Conservation (phyloP, 2,329 filamentous ascomycete genomes). For the Ascocoryne sarcoides region DNA sequence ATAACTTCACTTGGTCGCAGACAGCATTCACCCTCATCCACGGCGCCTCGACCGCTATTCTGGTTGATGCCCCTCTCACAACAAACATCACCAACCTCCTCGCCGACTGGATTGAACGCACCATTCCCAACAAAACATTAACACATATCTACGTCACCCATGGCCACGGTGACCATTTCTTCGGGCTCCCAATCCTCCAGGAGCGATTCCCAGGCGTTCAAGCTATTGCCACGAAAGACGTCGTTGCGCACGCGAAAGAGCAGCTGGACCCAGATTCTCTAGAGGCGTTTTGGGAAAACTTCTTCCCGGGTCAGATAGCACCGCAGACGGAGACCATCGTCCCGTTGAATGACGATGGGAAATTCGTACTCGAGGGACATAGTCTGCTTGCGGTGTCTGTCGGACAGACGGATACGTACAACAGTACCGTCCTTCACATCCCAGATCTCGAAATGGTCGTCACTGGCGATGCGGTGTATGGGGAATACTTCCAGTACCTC, state of each 20-base stretch:
- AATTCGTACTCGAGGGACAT: slow-evolving; percentile 1
- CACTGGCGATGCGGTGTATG: slow-evolving; percentile 31
- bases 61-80: slow-evolving; percentile 32
- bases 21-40: slow-evolving; percentile 15
- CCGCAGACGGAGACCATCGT: neutral
- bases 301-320: slow-evolving; percentile 1
- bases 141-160: slow-evolving; percentile 34
- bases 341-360: neutral
- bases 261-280: neutral
- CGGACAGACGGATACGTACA: slow-evolving; percentile 25
- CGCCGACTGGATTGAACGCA: slow-evolving; percentile 31
- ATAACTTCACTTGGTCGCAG: slow-evolving; percentile 7
- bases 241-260: slow-evolving; percentile 3
- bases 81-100: slow-evolving; percentile 27
- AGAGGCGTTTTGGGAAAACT: neutral
- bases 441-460: slow-evolving; percentile 26
- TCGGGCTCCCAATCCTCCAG: slow-evolving; percentile 27
- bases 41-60: slow-evolving; percentile 27
- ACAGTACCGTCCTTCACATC: slow-evolving; percentile 25
- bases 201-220: slow-evolving; percentile 24
- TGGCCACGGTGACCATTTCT: slow-evolving; percentile 35
- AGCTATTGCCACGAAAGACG: slow-evolving; percentile 18
- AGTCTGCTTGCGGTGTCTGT: slow-evolving; percentile 17
- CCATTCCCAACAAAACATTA: slow-evolving; percentile 23
- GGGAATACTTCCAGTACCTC: slow-evolving; percentile 27